Evolutionary conservation across 2,329 filamentous ascomycete genomes (phyloP).

Genomic region (Verruconis gallopava): DNA sequence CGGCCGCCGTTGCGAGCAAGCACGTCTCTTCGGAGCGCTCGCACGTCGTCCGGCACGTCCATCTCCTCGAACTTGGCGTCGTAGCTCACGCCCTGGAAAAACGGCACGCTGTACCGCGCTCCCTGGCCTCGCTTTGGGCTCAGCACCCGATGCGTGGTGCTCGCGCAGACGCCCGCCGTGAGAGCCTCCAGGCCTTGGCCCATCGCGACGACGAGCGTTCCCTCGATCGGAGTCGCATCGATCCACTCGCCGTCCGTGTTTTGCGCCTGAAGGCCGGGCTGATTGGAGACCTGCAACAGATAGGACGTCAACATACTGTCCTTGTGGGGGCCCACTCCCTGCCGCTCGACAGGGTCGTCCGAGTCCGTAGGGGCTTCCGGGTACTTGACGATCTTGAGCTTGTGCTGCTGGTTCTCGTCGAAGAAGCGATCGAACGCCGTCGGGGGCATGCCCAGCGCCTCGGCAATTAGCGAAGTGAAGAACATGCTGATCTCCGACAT

Average conservation of each 20-base stretch:
- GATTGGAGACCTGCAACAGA: slow-evolving; percentile 64
- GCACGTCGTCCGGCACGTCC: slow-evolving; percentile 51
- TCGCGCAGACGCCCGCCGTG: slow-evolving; percentile 67
- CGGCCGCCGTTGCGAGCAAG: slow-evolving; percentile 41
- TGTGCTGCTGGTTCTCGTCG: slow-evolving; percentile 60
- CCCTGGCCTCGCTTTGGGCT: slow-evolving; percentile 57
- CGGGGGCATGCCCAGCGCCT: slow-evolving; percentile 60
- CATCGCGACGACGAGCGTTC: slow-evolving; percentile 76
- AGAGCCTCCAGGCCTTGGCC: slow-evolving; percentile 79
- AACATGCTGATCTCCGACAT: slow-evolving; percentile 61
- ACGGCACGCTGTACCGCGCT: slow-evolving; percentile 66
- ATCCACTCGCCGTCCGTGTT: slow-evolving; percentile 70
- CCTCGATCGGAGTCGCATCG: slow-evolving; percentile 61
- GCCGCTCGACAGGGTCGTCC: slow-evolving; percentile 31
- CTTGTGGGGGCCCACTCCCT: slow-evolving; percentile 65
- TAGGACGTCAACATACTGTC: slow-evolving; percentile 76
- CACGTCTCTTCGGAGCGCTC: slow-evolving; percentile 47
- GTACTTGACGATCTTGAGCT: slow-evolving; percentile 82
- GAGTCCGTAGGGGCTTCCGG: slow-evolving; percentile 43
- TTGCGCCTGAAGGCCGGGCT: slow-evolving; percentile 69
- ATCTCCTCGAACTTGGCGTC: slow-evolving; percentile 71
- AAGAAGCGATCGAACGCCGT: slow-evolving; percentile 69
- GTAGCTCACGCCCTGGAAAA: slow-evolving; percentile 76
- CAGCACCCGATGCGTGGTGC: slow-evolving; percentile 75
- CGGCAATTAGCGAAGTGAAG: slow-evolving; percentile 71